Evolutionary conservation across 805 yeast species (phyloP).

Genomic region (Nakazawaea ambrosiae): DNA sequence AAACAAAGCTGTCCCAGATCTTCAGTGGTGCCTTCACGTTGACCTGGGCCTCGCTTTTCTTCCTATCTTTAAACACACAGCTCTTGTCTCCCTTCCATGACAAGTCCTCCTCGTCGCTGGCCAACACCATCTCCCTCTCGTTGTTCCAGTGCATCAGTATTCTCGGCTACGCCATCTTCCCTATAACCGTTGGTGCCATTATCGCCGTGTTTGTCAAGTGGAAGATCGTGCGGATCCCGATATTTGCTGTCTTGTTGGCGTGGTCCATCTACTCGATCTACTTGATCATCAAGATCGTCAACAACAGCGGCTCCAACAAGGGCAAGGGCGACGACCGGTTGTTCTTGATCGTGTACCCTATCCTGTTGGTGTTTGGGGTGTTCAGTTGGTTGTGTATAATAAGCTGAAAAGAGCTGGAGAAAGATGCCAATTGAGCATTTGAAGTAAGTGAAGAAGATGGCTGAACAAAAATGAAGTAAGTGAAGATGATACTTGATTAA

Average conservation of each 20-base stretch:
- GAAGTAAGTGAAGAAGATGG: conserved; percentile 7
- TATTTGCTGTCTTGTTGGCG: conserved; percentile 32
- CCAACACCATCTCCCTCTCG: conserved; percentile 32
- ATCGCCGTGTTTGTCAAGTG: conserved; percentile 35
- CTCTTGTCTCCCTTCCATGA: conserved; percentile 41
- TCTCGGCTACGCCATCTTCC: conserved; percentile 49
- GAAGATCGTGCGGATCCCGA: conserved; percentile 32
- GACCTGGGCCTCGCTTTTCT: conserved; percentile 42
- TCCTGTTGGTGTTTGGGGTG: conserved; percentile 42
- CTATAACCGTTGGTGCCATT: conserved; percentile 42
- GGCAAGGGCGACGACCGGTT: conserved; percentile 50
- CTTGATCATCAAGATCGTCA: conserved; percentile 40
- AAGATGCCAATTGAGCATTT: conserved; percentile 11
- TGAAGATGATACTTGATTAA: too few relatives aligned
- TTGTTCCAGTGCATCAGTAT: conserved; percentile 52
- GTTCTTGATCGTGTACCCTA: conserved; percentile 46
- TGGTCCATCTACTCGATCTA: conserved; percentile 51
- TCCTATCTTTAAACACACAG: conserved; percentile 47
- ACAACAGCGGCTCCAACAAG: conserved; percentile 26
- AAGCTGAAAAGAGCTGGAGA: conserved; percentile 11
- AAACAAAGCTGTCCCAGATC: conserved; percentile 33
- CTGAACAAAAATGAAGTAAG: too few relatives aligned
- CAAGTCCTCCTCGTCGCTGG: conserved; percentile 18
- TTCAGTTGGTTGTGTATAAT: conserved; percentile 43
- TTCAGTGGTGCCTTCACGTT: conserved; percentile 49